Evolutionary conservation across 1,139 yeast genomes (phyloP).

Genomic region (Debaryomyces robertsiae): DNA sequence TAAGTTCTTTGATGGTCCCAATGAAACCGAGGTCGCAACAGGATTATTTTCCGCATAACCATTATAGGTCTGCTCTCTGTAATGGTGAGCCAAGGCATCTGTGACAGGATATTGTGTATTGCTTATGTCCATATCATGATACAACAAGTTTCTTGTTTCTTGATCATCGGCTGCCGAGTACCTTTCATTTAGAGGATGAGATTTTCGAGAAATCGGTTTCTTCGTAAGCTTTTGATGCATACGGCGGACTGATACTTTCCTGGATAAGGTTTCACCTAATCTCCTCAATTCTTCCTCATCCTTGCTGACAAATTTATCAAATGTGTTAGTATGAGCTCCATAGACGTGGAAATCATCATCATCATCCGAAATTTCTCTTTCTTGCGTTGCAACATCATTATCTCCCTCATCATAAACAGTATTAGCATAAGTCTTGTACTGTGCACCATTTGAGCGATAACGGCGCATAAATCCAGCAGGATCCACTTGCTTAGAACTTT

Average conservation of each 20-base stretch:
- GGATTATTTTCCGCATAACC: slow-evolving; percentile 18
- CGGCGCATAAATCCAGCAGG: neutral
- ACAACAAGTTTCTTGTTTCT: slow-evolving; percentile 19
- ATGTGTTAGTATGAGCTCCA: neutral
- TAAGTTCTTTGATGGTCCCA: slow-evolving; percentile 4
- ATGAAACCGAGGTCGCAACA: slow-evolving; percentile 14
- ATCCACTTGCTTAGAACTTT: neutral
- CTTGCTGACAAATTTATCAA: slow-evolving; percentile 1
- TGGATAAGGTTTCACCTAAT: slow-evolving; percentile 36
- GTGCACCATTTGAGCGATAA: slow-evolving; percentile 2
- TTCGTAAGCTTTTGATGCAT: slow-evolving; percentile 18
- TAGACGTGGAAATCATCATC: slow-evolving; percentile 5
- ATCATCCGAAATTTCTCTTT: slow-evolving; percentile 2
- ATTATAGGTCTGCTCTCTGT: slow-evolving; percentile 21
- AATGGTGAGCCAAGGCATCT: slow-evolving; percentile 9
- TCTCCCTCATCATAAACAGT: neutral
- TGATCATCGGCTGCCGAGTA: slow-evolving; percentile 16
- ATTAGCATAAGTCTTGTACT: neutral
- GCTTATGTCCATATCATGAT: slow-evolving; percentile 10
- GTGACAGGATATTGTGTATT: slow-evolving; percentile 13
- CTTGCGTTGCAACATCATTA: slow-evolving; percentile 2
- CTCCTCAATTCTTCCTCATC: slow-evolving; percentile 33
- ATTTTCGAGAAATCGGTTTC: slow-evolving; percentile 3
- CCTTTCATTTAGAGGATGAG: slow-evolving; percentile 12
- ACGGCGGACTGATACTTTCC: slow-evolving; percentile 30